Conservation (phyloP, 192 early-diverging fungal genomes). For the Gamsiella multidivaricata region DNA sequence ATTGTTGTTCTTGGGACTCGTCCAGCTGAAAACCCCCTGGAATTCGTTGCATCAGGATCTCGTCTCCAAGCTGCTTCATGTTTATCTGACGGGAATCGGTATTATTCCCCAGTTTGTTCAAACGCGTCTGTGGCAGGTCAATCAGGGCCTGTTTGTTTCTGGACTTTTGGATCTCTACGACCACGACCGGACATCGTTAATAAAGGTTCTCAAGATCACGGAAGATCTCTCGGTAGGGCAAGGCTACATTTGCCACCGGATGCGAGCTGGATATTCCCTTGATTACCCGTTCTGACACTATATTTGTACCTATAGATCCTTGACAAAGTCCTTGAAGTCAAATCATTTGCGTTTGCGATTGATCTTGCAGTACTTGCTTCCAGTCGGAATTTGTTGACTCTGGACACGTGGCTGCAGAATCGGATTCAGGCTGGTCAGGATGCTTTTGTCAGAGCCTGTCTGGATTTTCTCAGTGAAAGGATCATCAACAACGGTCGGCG, state of each 20-base stretch:
- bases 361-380: constrained; percentile 85
- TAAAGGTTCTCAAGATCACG: constrained; percentile 76
- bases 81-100: constrained; percentile 73
- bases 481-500: constrained; percentile 59
- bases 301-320: constrained; percentile 63
- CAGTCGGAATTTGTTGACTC: constrained; percentile 78
- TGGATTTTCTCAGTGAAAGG: constrained; percentile 81
- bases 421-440: constrained; percentile 71
- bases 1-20: constrained; percentile 76
- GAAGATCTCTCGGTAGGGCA: constrained; percentile 80
- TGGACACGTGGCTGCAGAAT: constrained; percentile 88
- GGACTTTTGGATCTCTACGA: constrained; percentile 78
- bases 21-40: constrained; percentile 65
- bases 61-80: constrained; percentile 64
- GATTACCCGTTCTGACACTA: neutral
- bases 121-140: constrained; percentile 76
- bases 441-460: constrained; percentile 73
- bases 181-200: constrained; percentile 69
- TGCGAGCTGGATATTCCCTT: neutral
- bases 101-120: constrained; percentile 71
- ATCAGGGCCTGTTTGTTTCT: constrained; percentile 64
- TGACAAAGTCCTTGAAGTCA: constrained; percentile 72
- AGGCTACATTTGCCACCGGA: neutral
- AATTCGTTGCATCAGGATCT: constrained; percentile 71
- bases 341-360: constrained; percentile 76